Base-by-base conservation (phyloP, 2,329 filamentous ascomycete species). In the Aspergillus pseudoglaucus region DNA sequence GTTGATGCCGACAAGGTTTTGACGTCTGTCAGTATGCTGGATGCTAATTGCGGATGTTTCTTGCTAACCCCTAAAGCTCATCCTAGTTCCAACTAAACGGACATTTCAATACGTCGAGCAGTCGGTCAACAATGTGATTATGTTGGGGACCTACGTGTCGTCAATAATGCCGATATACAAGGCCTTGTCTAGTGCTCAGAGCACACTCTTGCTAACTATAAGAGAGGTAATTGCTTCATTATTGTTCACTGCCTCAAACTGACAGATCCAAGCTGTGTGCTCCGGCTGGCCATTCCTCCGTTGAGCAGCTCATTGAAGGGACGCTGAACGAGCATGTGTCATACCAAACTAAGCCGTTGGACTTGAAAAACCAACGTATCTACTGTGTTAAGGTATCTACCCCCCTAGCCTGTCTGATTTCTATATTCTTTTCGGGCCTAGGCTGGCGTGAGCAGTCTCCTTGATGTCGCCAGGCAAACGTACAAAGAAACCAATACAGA, bases 401-500 rank as follows among this genome's bases (percentile, higher is more conserved):
- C 23, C 15, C 15, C 23, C 25, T 33, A 23, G 18, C 15, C 7
- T 27, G 17, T 14, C 15, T 12, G 40, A 12, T 2, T n/a, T 40
- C 3, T 4, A 12, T 6, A 23, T 22, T 7, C 7, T 32, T 22
- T 9, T 4, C 23, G 7, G 23, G 3, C 4, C 30, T 55, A 88
- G 79, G 82, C 88, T 41, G 88, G 88, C 0, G 82, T 93, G 38
- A 90, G 88, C 57, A 88, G 88, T 2, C 79, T 96, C 48, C 79
- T 97, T 3, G 91, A 96, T 67, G 87, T 96, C 33, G 88, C 89
- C 30, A 81, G 90, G 4, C 85, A 90, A 59, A 89, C 88, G 0
- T 96, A 93, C 69, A 94, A 93, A 58, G 91, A 97, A 64, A 82
- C 86, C 1, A 93, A 84, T 4, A 80, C 85, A 43, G 88, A 95